Conservation (phyloP, 352 stramenopile species). For the Halophytophthora polymorphica region DNA sequence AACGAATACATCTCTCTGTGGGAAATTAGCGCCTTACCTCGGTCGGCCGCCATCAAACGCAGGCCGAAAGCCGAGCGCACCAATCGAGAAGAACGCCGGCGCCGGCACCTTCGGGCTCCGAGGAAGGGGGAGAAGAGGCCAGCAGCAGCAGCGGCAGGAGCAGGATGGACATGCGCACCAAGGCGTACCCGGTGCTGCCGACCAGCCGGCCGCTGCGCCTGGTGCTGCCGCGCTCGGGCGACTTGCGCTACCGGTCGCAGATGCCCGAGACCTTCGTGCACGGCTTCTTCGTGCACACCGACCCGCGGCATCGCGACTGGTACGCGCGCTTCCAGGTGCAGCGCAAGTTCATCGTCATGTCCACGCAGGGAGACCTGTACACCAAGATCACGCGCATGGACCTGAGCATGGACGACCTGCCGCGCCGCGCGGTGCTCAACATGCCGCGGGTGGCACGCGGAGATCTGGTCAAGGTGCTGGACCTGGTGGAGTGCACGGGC, state of each 20-base stretch:
- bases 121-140: neutral
- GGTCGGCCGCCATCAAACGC: no score
- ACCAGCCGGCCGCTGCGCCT: constrained; percentile 31
- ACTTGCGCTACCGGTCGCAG: constrained; percentile 54
- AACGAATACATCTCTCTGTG: no score
- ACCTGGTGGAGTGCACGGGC: constrained; percentile 60
- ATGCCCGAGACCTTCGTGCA: constrained; percentile 42
- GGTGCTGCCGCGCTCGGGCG: constrained; percentile 50
- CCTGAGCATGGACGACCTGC: constrained; percentile 40
- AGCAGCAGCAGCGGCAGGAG: constrained; percentile 1
- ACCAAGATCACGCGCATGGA: constrained; percentile 33
- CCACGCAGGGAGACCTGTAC: constrained; percentile 62
- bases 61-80: no score
- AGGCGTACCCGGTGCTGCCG: constrained; percentile 59
- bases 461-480: constrained; percentile 65
- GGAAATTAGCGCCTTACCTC: no score
- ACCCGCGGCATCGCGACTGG: constrained; percentile 33
- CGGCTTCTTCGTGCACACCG: constrained; percentile 52
- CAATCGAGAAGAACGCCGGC: no score
- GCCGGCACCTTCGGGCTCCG: no score
- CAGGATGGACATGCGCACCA: constrained; percentile 56
- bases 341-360: constrained; percentile 78
- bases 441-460: constrained; percentile 49
- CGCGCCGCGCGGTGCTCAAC: constrained; percentile 40
- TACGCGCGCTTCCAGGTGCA: constrained; percentile 58